These are phyloP conservation scores for Barnettozyma californica DNA, from an alignment of 805 yeast genomes.

Conservation along the genomic window DNA sequence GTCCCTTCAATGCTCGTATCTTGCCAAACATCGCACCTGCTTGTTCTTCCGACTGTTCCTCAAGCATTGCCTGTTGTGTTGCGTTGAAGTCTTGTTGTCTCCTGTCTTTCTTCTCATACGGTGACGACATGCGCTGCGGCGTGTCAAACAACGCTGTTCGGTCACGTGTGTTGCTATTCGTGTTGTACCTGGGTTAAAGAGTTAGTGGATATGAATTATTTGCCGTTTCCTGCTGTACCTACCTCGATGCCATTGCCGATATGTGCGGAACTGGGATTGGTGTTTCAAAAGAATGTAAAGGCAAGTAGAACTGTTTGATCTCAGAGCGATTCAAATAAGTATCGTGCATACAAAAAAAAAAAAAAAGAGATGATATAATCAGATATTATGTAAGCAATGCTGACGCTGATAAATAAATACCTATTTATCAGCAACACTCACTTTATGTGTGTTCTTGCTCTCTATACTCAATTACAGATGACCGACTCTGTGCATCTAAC, in stretches of 20 bases:
- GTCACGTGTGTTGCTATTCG: slow-evolving; percentile 8
- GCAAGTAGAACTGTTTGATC: no score
- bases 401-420: neutral
- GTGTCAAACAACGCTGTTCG: slow-evolving; percentile 23
- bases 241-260: slow-evolving; percentile 7
- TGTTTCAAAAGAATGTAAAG: no score
- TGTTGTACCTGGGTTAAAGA: slow-evolving; percentile 5
- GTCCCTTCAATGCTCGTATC: slow-evolving; percentile 48
- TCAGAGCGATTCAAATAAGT: neutral
- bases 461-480: neutral
- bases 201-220: neutral
- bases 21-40: slow-evolving; percentile 48
- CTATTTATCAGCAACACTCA: neutral
- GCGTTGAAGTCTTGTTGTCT: slow-evolving; percentile 40
- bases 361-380: neutral
- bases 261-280: no score
- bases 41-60: slow-evolving; percentile 62
- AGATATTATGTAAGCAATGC: neutral
- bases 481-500: slow-evolving; percentile 19
- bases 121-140: slow-evolving; percentile 33
- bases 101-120: slow-evolving; percentile 31
- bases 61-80: slow-evolving; percentile 51
- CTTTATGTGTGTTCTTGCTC: no score
- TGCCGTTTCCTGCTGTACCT: neutral
- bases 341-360: no score